phyloP scores from a whole-genome alignment of 768 basidiomycete species.

The Pleurotus citrinopileatus region DNA sequence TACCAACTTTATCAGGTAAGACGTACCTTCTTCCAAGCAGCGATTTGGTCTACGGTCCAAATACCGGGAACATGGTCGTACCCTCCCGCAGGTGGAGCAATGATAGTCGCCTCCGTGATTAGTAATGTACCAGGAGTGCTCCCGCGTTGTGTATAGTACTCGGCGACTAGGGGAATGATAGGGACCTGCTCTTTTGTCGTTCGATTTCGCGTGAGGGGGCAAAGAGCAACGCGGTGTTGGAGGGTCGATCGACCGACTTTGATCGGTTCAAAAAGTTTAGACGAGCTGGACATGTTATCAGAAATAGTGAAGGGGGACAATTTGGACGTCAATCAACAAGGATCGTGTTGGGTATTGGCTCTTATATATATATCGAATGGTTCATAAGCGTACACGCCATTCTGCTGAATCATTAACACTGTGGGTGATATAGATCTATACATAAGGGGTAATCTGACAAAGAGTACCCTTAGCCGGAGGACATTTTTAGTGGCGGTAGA shows the following conservation, averaged over 20 bases:
- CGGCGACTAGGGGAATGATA: constrained; percentile 17
- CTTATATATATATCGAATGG: too few relatives aligned
- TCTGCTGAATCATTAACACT: too few relatives aligned
- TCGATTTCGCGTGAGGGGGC: constrained; percentile 42
- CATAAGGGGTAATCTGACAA: too few relatives aligned
- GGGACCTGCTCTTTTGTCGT: constrained; percentile 27
- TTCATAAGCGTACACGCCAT: too few relatives aligned
- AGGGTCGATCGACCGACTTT: constrained; percentile 29
- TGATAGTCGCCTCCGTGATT: constrained; percentile 35
- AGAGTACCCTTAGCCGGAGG: too few relatives aligned
- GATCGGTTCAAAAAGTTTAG: constrained; percentile 33
- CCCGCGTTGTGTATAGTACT: constrained; percentile 20
- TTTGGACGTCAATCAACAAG: not conserved
- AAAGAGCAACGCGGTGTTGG: constrained; percentile 40
- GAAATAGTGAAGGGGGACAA: not conserved
- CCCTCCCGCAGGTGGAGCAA: constrained; percentile 25
- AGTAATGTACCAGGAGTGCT: constrained; percentile 23
- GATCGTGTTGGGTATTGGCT: too few relatives aligned
- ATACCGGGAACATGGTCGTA: constrained; percentile 31
- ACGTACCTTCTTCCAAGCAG: constrained; percentile 35
- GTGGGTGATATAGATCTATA: too few relatives aligned
- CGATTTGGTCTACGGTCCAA: constrained; percentile 37
- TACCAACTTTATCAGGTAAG: not conserved
- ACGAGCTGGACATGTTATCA: not conserved
- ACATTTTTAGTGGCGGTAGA: too few relatives aligned